Evolutionary conservation across 495 filamentous ascomycete species (phyloP), one percentile per base, ranked within the genome.

Genomic region (Astrothelium macrocarpum): DNA sequence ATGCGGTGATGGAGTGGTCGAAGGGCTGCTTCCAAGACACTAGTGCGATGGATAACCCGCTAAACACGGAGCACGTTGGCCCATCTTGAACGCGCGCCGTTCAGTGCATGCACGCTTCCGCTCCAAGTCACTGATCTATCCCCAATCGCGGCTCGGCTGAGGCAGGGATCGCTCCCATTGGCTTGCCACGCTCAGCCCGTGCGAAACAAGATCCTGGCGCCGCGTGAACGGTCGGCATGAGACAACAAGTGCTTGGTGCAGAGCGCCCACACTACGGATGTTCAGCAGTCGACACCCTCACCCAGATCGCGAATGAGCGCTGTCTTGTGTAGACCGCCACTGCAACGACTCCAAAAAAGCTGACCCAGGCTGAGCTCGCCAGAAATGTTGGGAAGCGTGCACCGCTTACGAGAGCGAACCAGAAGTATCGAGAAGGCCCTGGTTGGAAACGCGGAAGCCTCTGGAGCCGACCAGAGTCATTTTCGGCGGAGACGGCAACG

Each of bases 201-300:
- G 49, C 49, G 29, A 56, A 56, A 56, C 49, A 26, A 56, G 49
- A 56, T 56, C 49, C 49, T 11, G 12, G 49, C 49, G 25, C 49
- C 49, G 49, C 49, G 49, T 56, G 49, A 56, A 56, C 49, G 49
- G 49, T 28, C 49, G 23, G 49, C 49, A 56, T 56, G 49, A 56
- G 20, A 56, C 49, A 56, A 2, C 25, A 16, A 56, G 26, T 56
- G 49, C 49, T 56, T 56, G 49, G 25, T 56, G 49, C 49, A 56
- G 12, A 56, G 7, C 3, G 25, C 5, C 25, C 49, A 26, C 49
- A 56, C 49, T 56, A 56, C 25, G 12, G 49, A n/a, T 49, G 25
- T 56, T 20, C 23, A 29, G 49, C 49, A 56, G 49, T 56, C 49
- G 49, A 56, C 49, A 10, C 11, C 49, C 49, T 28, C 49, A 56